These are phyloP conservation scores for Chlamydomonas applanata DNA, from an alignment of 139 green algal species.

Conservation along the genomic window DNA sequence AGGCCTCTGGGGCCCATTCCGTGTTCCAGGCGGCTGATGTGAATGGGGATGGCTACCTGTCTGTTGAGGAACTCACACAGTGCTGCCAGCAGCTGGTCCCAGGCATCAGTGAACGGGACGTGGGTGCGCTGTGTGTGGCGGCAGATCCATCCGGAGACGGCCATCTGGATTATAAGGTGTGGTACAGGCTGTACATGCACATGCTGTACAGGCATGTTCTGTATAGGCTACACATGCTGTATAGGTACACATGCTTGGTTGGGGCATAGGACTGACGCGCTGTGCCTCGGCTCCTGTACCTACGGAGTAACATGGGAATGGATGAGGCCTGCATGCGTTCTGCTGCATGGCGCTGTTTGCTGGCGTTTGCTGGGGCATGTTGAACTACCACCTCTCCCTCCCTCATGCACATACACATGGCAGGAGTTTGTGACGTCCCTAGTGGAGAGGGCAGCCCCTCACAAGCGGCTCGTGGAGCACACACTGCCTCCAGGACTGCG, in stretches of 20 bases:
- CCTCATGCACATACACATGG: too few species aligned
- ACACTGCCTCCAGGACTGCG: too few species aligned
- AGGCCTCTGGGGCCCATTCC: neutral
- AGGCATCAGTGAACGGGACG: conserved; percentile 15
- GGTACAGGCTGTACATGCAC: neutral
- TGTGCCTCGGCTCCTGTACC: too few species aligned
- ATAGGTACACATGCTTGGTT: too few species aligned
- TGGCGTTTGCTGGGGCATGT: too few species aligned
- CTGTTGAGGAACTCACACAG: conserved; percentile 3
- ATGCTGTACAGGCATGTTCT: too few species aligned
- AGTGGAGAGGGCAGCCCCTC: neutral
- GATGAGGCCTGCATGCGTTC: too few species aligned
- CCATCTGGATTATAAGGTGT: conserved; percentile 19
- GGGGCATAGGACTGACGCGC: too few species aligned
- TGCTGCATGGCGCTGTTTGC: too few species aligned
- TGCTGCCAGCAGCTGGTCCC: conserved; percentile 23
- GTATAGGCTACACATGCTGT: too few species aligned
- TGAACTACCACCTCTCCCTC: too few species aligned
- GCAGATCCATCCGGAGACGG: neutral
- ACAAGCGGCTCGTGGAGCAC: neutral
- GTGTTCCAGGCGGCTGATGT: conserved; percentile 4
- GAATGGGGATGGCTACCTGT: neutral
- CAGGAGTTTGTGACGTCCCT: neutral
- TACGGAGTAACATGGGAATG: too few species aligned
- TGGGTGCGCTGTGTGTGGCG: conserved; percentile 14